Evolutionary conservation across 2,329 filamentous ascomycete genomes (phyloP), one percentile per base, ranked within the genome.

Genomic region (Fusarium sp.): DNA sequence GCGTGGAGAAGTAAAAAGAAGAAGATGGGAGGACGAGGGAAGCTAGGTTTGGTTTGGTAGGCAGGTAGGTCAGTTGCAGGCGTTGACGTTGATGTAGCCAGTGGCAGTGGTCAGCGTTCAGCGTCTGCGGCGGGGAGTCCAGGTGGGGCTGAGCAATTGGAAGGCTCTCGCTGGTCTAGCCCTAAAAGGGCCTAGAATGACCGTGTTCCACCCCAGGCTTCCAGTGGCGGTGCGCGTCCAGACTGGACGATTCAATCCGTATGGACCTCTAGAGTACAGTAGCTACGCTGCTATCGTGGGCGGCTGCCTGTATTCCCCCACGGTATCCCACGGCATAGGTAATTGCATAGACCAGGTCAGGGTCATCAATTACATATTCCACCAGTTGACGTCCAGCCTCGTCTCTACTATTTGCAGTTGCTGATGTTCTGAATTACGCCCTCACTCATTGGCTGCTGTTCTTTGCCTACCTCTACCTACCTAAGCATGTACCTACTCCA

Each of bases 11-110:
- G 27, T 54, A 32, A 32, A 54, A 54, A 32, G 47, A 54, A 54
- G 47, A 54, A 12, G 47, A 54, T 32, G 47, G 27, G 56, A 50
- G 52, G 61, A 60, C 66, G 64, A 73, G 71, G 66, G 69, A 72
- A 76, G 70, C 72, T 70, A 62, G 63, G 43, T 70, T 59, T 32
- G 63, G 37, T 38, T 17, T 20, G 38, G n/a, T 20, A 63, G 45
- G 27, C 57, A 54, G 38, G 47, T 54, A 54, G 47, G 47, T 54
- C 47, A 54, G 47, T 54, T 20, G 47, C 27, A 54, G 40, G 58
- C 63, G 72, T 75, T 76, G 76, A 75, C 74, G 73, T 76, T 74
- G 74, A 66, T 37, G 35, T 37, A 15, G 15, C 35, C 35, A 37
- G 35, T 37, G 35, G 7, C 35, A 66, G 57, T 66, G 64, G 64